phyloP scores from a whole-genome alignment of 495 filamentous ascomycete genomes.

The Penicillium coffeae region DNA sequence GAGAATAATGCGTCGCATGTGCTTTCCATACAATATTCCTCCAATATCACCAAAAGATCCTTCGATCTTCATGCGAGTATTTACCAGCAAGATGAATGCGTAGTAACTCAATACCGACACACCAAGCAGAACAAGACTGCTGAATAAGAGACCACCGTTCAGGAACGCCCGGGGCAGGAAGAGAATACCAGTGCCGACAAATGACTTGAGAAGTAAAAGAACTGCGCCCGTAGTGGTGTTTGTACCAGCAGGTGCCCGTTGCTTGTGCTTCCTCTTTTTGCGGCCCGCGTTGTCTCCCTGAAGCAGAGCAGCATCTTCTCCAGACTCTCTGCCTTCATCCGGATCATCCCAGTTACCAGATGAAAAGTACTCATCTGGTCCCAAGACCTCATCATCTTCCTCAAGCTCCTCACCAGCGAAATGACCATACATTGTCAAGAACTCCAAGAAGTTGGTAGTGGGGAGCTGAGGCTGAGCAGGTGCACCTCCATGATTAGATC shows the following conservation, averaged over 20 bases:
- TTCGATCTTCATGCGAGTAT: slow-evolving; percentile 75
- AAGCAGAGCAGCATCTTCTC: slow-evolving; percentile 79
- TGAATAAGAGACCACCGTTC: slow-evolving; percentile 97
- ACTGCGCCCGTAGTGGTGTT: slow-evolving; percentile 70
- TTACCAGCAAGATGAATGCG: slow-evolving; percentile 90
- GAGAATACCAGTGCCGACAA: slow-evolving; percentile 95
- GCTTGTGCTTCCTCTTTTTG: slow-evolving; percentile 66
- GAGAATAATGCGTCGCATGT: slow-evolving; percentile 84
- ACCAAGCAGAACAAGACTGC: slow-evolving; percentile 78
- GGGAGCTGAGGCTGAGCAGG: slow-evolving; percentile 58
- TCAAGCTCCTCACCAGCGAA: slow-evolving; percentile 95
- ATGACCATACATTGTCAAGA: slow-evolving; percentile 90
- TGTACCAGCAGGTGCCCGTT: slow-evolving; percentile 63
- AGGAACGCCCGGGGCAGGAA: slow-evolving; percentile 91
- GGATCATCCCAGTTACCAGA: slow-evolving; percentile 57
- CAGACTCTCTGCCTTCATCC: slow-evolving; percentile 65
- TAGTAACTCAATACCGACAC: slow-evolving; percentile 88
- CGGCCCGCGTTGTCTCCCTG: slow-evolving; percentile 59
- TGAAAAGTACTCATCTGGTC: slow-evolving; percentile 79
- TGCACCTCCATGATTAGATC: slow-evolving; percentile 28
- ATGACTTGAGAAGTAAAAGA: slow-evolving; percentile 87
- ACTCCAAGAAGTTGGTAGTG: slow-evolving; percentile 91
- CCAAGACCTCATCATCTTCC: slow-evolving; percentile 86
- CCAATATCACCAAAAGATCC: slow-evolving; percentile 97
- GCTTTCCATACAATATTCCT: slow-evolving; percentile 82